Evolutionary conservation across 352 stramenopile species (phyloP), one percentile per base, ranked within the genome.

Genomic region (Phytophthora agathidicida): DNA sequence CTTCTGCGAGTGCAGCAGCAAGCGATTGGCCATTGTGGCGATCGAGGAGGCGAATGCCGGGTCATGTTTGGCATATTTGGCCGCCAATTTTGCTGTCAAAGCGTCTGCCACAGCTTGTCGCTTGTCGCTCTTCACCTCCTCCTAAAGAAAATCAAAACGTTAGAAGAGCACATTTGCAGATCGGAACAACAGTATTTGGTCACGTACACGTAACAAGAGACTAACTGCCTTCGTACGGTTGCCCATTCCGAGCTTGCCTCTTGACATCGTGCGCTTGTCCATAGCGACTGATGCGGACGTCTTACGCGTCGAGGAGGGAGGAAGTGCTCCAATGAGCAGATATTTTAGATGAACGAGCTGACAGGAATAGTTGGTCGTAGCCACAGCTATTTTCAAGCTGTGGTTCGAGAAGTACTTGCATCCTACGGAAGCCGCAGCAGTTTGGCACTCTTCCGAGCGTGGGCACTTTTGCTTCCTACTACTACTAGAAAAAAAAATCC

Each of bases 51-150:
- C 77, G 53, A 91, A 83, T 11, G 62, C 45, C 10, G 70, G 42
- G 47, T 91, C 80, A 10, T 80, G 31, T 58, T 79, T 81, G 19
- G 80, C 80, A 57, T 88, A 91, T 60, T 91, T 88, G 32, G 48
- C 24, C 6, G 47, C 52, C 8, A 90, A 55, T 26, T 86, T 87
- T 17, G 68, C 50, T 11, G 69, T 58, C 24, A 90, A 54, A 7
- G 77, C 80, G 9, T 88, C 74, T 10, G 74, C 75, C 8, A 90
- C 59, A 16, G 68, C 77, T 54, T 81, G 73, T 6, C 80, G 66
- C 49, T 88, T 90, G 62, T 87, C 76, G 44, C 70, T 87, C 41
- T 83, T 85, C 19, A 72, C 58, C 44, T 87, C 77, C 39, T 88
- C 77, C 75, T 83, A 47, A 1, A 37, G 11, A 56, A 44, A 16